Percentiles rank a stretch among this genome's conserved stretches.
Evolutionary conservation across 108 stramenopile genomes (phyloP).

Genomic region (Stephanodiscus minutulus): DNA sequence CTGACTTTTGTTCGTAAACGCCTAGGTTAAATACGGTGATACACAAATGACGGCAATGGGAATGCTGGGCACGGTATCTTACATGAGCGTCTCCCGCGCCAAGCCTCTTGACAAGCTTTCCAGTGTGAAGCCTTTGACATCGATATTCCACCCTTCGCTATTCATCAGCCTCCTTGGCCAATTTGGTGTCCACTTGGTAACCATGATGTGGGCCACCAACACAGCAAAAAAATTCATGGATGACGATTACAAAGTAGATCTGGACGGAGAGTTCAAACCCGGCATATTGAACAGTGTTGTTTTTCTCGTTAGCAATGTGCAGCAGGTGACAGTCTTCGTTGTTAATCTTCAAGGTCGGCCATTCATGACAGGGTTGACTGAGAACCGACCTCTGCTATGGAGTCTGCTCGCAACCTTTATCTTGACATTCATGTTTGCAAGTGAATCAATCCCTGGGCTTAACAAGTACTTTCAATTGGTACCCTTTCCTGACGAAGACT

Average conservation of each 20-base stretch:
- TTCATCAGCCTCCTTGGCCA: constrained; percentile 94
- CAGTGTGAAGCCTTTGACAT: constrained; percentile 90
- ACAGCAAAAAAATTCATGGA: constrained; percentile 81
- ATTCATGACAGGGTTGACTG: constrained; percentile 97
- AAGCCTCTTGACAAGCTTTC: constrained; percentile 94
- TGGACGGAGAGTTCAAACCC: constrained; percentile 94
- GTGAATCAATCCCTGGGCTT: constrained; percentile 84
- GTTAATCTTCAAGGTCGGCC: constrained; percentile 98
- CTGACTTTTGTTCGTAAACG: not conserved
- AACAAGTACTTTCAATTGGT: constrained; percentile 98
- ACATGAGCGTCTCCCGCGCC: constrained; percentile 93
- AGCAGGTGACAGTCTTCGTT: constrained; percentile 97
- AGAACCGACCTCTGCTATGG: constrained; percentile 93
- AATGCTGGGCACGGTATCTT: constrained; percentile 90
- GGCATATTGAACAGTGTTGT: constrained; percentile 92
- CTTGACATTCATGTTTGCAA: constrained; percentile 90
- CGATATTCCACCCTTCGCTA: constrained; percentile 95
- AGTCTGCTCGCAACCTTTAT: constrained; percentile 90
- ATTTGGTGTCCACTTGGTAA: constrained; percentile 86
- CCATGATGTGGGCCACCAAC: constrained; percentile 86
- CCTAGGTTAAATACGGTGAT: constrained; percentile 89
- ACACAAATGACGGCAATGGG: constrained; percentile 95
- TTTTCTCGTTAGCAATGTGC: constrained; percentile 93
- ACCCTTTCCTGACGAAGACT: constrained; percentile 93
- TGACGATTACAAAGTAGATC: constrained; percentile 78